A percentile compares a stretch with the other conserved stretches of the same genome.
phyloP scores from a whole-genome alignment of 805 yeast genomes.

The Candida argentea region DNA sequence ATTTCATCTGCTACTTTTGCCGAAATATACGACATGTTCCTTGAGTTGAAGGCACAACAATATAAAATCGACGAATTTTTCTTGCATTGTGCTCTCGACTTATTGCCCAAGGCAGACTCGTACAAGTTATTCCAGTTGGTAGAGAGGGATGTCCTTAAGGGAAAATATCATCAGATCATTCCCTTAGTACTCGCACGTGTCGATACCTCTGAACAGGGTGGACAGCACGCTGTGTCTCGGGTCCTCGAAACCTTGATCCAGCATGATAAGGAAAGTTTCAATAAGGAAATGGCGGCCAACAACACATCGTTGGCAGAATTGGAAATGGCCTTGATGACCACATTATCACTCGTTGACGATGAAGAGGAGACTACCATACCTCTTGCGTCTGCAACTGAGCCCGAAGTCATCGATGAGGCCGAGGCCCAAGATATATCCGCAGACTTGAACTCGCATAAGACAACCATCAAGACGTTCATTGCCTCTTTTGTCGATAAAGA shows the following conservation, averaged over 20 bases:
- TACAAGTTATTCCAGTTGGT: slow-evolving; percentile 15
- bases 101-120: slow-evolving; percentile 12
- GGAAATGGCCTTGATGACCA: slow-evolving; percentile 56
- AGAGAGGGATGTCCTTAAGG: slow-evolving; percentile 8
- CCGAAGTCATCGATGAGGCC: slow-evolving; percentile 4
- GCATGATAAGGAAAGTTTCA: slow-evolving; percentile 12
- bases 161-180: slow-evolving; percentile 9
- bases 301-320: slow-evolving; percentile 20
- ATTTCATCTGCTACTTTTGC: slow-evolving; percentile 22
- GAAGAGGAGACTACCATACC: slow-evolving; percentile 25
- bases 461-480: slow-evolving; percentile 24
- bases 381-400: slow-evolving; percentile 8
- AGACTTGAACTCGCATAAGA: slow-evolving; percentile 7
- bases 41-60: slow-evolving; percentile 12
- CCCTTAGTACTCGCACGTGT: background rate
- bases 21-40: slow-evolving; percentile 4
- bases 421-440: slow-evolving; percentile 8
- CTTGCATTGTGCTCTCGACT: slow-evolving; percentile 17
- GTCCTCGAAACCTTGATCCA: slow-evolving; percentile 15
- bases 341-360: slow-evolving; percentile 28
- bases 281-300: slow-evolving; percentile 9
- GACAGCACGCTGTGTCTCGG: slow-evolving; percentile 9
- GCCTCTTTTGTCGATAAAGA: slow-evolving; percentile 21
- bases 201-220: slow-evolving; percentile 7
- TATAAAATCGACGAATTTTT: slow-evolving; percentile 23